These are phyloP conservation scores for Leccinum olivaceopallidum DNA, from an alignment of 768 basidiomycete species.

Conservation along the genomic window DNA sequence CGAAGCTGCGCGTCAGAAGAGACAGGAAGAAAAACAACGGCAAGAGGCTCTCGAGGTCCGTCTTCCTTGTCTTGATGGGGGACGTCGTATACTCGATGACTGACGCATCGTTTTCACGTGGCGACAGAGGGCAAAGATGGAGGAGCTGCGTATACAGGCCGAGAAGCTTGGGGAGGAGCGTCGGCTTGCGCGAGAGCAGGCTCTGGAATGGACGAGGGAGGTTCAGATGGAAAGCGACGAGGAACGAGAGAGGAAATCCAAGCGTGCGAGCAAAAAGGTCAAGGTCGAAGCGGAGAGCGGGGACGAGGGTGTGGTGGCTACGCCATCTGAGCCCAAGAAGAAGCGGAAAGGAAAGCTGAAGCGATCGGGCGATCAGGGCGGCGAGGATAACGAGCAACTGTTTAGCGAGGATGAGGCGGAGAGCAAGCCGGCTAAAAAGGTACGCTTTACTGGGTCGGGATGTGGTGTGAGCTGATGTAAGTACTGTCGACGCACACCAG, in stretches of 20 bases:
- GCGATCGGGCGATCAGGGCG: constrained; percentile 50
- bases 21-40: constrained; percentile 78
- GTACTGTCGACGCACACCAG: constrained; percentile 23
- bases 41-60: constrained; percentile 67
- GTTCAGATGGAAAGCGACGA: constrained; percentile 72
- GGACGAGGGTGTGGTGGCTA: constrained; percentile 37
- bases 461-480: not conserved
- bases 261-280: constrained; percentile 55
- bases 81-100: not conserved
- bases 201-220: constrained; percentile 73
- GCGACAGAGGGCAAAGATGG: constrained; percentile 57
- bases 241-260: constrained; percentile 67
- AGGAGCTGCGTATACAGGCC: constrained; percentile 65
- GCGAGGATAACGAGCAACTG: constrained; percentile 58
- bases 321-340: constrained; percentile 59
- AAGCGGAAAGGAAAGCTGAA: constrained; percentile 77
- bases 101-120: not conserved
- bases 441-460: constrained; percentile 26
- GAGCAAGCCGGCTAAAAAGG: constrained; percentile 67
- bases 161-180: constrained; percentile 84
- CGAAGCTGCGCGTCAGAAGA: constrained; percentile 70
- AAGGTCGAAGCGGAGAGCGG: constrained; percentile 55
- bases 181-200: constrained; percentile 73
- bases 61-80: constrained; percentile 6
- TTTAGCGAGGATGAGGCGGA: constrained; percentile 72